Conservation (phyloP, 768 basidiomycete genomes). For the Mycena maculata region DNA sequence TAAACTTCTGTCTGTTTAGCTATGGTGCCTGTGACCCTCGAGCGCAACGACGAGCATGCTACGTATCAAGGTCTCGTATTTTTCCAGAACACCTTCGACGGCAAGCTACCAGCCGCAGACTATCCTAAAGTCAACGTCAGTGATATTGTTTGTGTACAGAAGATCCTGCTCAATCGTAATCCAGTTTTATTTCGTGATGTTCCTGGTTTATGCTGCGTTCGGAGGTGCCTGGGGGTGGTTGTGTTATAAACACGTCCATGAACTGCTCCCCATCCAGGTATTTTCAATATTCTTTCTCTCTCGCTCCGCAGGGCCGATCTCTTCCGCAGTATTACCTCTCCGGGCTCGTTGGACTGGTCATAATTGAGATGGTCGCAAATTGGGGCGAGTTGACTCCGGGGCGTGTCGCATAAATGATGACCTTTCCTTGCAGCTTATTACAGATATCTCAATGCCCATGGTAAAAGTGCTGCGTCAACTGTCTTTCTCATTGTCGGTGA, state of each 20-base stretch:
- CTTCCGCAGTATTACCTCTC: conserved; percentile 86
- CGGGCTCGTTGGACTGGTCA: conserved; percentile 83
- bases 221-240: conserved; percentile 84
- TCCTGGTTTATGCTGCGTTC: conserved; percentile 78
- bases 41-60: conserved; percentile 76
- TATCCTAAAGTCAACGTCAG: conserved; percentile 97
- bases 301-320: not conserved
- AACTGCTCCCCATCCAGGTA: conserved; percentile 91
- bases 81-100: conserved; percentile 90
- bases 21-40: conserved; percentile 89
- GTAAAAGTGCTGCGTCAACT: conserved; percentile 76
- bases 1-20: conserved; percentile 55
- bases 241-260: conserved; percentile 82
- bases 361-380: conserved; percentile 95
- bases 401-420: conserved; percentile 17
- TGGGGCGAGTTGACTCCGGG: conserved; percentile 68
- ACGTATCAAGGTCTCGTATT: conserved; percentile 82
- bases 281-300: conserved; percentile 30
- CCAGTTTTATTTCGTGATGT: conserved; percentile 91
- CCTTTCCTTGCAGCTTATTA: conserved; percentile 77
- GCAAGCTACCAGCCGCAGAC: conserved; percentile 90
- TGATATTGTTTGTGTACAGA: conserved; percentile 1
- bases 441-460: conserved; percentile 92
- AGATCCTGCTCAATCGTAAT: conserved; percentile 13
- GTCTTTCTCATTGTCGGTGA: conserved; percentile 93